Conservation (phyloP, 768 basidiomycete genomes). For the Clavulina sp. region DNA sequence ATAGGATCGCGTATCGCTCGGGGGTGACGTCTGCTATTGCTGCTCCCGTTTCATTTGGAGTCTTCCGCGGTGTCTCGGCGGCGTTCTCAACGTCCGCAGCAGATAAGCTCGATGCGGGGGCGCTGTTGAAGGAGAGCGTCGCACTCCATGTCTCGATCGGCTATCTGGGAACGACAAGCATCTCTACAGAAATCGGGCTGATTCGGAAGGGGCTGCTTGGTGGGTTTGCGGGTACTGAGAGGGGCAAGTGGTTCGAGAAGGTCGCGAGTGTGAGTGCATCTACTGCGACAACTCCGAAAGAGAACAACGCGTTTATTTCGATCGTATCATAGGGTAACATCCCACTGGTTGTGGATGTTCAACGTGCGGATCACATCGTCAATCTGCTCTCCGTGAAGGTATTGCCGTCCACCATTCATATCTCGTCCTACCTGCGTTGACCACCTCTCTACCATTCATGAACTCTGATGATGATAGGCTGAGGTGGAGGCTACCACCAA, state of each 20-base stretch:
- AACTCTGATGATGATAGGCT: too few species aligned
- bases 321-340: slow-evolving; percentile 27
- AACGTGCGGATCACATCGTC: slow-evolving; percentile 56
- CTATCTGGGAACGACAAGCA: not conserved
- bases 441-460: too few species aligned
- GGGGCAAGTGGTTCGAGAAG: slow-evolving; percentile 27
- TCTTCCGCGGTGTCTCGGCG: slow-evolving; percentile 45
- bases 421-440: too few species aligned
- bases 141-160: not conserved
- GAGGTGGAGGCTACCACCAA: slow-evolving; percentile 34
- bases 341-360: slow-evolving; percentile 40
- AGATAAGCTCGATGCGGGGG: slow-evolving; percentile 20
- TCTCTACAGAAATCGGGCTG: slow-evolving; percentile 18
- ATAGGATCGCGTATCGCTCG: slow-evolving; percentile 51
- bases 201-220: slow-evolving; percentile 51
- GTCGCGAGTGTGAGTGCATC: slow-evolving; percentile 27
- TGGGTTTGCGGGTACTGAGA: slow-evolving; percentile 7
- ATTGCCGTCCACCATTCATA: too few species aligned
- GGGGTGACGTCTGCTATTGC: slow-evolving; percentile 58
- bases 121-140: not conserved
- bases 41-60: slow-evolving; percentile 37
- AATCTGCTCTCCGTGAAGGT: slow-evolving; percentile 46
- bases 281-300: not conserved
- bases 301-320: not conserved
- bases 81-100: slow-evolving; percentile 41